Conservation (phyloP, 1,284 basidiomycete genomes). For the Malassezia brasiliensis region DNA sequence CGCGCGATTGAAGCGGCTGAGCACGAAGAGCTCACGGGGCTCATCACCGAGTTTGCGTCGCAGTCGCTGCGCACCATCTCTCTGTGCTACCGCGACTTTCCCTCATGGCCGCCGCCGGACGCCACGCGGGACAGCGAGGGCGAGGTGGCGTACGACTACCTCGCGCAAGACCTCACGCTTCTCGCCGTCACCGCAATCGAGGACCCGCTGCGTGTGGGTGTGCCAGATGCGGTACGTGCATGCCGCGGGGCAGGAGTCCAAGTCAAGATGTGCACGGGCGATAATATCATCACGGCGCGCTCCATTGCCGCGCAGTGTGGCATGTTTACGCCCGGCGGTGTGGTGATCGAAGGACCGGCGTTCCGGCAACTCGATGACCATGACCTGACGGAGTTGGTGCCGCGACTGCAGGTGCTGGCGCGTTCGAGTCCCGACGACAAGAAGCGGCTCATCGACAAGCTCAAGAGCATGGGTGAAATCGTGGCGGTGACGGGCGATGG, state of each 20-base stretch:
- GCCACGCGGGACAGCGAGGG: constrained; percentile 52
- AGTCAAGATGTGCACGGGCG: constrained; percentile 98
- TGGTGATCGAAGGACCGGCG: constrained; percentile 89
- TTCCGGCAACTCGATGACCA: constrained; percentile 54
- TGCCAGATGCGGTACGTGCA: constrained; percentile 72
- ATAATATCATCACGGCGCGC: constrained; percentile 76
- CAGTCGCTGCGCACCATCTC: constrained; percentile 88
- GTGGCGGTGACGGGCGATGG: constrained; percentile 97
- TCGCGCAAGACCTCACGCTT: constrained; percentile 68
- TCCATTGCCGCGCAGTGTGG: constrained; percentile 93
- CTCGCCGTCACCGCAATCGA: constrained; percentile 87
- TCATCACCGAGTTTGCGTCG: constrained; percentile 93
- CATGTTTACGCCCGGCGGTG: constrained; percentile 79
- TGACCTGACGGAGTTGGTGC: constrained; percentile 54
- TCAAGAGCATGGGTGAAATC: constrained; percentile 78
- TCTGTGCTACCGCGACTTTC: constrained; percentile 80
- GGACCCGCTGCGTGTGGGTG: constrained; percentile 83
- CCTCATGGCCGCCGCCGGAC: constrained; percentile 65
- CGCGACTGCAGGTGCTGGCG: constrained; percentile 59
- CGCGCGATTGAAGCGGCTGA: constrained; percentile 11
- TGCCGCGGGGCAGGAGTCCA: constrained; percentile 82
- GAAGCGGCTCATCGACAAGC: constrained; percentile 77
- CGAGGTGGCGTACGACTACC: constrained; percentile 61
- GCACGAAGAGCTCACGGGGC: constrained; percentile 67
- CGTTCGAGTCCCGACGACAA: constrained; percentile 98